Evolutionary conservation across 2,329 filamentous ascomycete species (phyloP).

Genomic region (Fusarium longipes): DNA sequence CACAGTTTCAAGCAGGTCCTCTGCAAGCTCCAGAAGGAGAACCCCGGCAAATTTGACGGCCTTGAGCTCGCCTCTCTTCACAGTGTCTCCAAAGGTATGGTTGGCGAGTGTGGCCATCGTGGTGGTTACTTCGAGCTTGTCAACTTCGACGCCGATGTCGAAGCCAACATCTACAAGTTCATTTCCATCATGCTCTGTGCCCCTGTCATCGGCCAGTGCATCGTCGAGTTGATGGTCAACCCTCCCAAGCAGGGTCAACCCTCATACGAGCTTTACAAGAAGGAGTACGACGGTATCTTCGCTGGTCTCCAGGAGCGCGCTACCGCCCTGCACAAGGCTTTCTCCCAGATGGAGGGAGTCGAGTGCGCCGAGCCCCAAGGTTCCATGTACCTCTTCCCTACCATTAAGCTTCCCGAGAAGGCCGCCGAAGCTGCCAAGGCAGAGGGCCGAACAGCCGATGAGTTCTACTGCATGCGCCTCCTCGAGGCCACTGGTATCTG

Average conservation of each 20-base stretch:
- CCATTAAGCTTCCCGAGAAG: slow-evolving; percentile 81
- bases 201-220: slow-evolving; percentile 93
- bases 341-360: slow-evolving; percentile 95
- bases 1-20: slow-evolving; percentile 94
- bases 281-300: slow-evolving; percentile 88
- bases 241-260: slow-evolving; percentile 86
- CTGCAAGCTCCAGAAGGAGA: slow-evolving; percentile 80
- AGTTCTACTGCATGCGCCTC: slow-evolving; percentile 92
- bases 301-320: slow-evolving; percentile 82
- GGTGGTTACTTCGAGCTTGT: slow-evolving; percentile 98
- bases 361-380: slow-evolving; percentile 91
- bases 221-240: slow-evolving; percentile 98
- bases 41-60: slow-evolving; percentile 80
- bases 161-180: slow-evolving; percentile 97
- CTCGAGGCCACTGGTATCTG: slow-evolving; percentile 96
- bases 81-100: slow-evolving; percentile 97
- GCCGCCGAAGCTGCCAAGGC: slow-evolving; percentile 79
- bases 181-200: slow-evolving; percentile 97
- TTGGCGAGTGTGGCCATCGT: slow-evolving; percentile 97
- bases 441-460: slow-evolving; percentile 81
- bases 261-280: slow-evolving; percentile 82
- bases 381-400: slow-evolving; percentile 99
- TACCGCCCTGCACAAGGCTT: slow-evolving; percentile 87
- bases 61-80: slow-evolving; percentile 93
- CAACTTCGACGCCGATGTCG: slow-evolving; percentile 86